Conservation (phyloP, 2,329 filamentous ascomycete genomes). For the Fusarium heterosporum region DNA sequence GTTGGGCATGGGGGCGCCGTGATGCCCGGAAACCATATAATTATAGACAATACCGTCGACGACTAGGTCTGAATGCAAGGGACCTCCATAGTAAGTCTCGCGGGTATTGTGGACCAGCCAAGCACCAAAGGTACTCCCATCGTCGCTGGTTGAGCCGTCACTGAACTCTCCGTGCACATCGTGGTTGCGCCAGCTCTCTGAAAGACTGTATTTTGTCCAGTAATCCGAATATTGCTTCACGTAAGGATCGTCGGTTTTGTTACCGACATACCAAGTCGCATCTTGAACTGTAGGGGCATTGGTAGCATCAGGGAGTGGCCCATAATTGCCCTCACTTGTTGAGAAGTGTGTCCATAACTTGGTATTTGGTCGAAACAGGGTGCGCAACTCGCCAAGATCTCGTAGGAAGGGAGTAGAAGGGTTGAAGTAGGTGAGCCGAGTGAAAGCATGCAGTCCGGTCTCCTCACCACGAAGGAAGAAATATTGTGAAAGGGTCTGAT, state of each 20-base stretch:
- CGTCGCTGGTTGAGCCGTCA: constrained; percentile 54
- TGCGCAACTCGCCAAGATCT: constrained; percentile 69
- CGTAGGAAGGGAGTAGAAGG: constrained; percentile 63
- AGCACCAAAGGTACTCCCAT: constrained; percentile 65
- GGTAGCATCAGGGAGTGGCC: constrained; percentile 56
- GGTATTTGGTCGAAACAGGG: constrained; percentile 68
- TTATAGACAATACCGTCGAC: constrained; percentile 75
- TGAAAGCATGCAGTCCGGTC: constrained; percentile 70
- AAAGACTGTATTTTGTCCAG: constrained; percentile 74
- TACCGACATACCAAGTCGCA: constrained; percentile 70
- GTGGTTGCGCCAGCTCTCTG: constrained; percentile 67
- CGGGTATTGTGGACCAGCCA: constrained; percentile 73
- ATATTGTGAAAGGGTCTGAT: constrained; percentile 70
- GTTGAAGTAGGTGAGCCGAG: constrained; percentile 68
- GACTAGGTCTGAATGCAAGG: constrained; percentile 69
- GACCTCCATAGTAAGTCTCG: constrained; percentile 70
- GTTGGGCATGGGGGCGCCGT: constrained; percentile 70
- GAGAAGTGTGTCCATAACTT: constrained; percentile 70
- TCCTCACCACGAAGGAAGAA: constrained; percentile 71
- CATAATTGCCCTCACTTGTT: constrained; percentile 65
- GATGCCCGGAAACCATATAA: constrained; percentile 70
- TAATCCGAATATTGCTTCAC: constrained; percentile 66
- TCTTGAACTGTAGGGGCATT: constrained; percentile 67
- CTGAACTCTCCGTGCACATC: constrained; percentile 64
- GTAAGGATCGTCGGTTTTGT: constrained; percentile 64